Percentiles rank a stretch among this genome's conserved stretches.
These are phyloP conservation scores for Aspergillus egyptiacus DNA, from an alignment of 495 filamentous ascomycete genomes.

Conservation along the genomic window DNA sequence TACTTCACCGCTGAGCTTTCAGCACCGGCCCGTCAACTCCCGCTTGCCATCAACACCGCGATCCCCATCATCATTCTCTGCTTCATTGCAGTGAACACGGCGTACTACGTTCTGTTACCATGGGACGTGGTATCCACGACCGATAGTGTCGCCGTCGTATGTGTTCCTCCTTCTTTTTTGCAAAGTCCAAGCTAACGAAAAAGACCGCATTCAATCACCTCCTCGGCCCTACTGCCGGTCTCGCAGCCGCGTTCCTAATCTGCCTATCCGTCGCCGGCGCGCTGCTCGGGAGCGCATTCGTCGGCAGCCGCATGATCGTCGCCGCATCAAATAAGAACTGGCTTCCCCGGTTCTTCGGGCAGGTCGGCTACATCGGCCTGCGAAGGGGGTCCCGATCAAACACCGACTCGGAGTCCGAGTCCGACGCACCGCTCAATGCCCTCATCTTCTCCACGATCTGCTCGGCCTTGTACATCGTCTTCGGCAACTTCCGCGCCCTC, in stretches of 20 bases:
- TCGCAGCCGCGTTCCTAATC: constrained; percentile 13
- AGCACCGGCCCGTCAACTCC: constrained; percentile 17
- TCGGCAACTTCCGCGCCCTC: constrained; percentile 19
- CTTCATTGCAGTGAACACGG: constrained; percentile 17
- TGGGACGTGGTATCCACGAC: constrained; percentile 18
- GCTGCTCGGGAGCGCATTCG: constrained; percentile 18
- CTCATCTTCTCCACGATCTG: constrained; percentile 16
- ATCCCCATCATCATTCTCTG: constrained; percentile 17
- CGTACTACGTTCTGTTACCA: constrained; percentile 19
- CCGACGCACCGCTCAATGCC: constrained; percentile 19
- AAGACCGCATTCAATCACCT: constrained; percentile 19
- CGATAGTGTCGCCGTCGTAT: constrained; percentile 20
- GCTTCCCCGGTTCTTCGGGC: constrained; percentile 15
- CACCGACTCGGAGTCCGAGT: neutral
- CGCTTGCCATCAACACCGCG: constrained; percentile 19
- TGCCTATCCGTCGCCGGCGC: constrained; percentile 20
- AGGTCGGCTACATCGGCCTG: constrained; percentile 10
- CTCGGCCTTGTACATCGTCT: constrained; percentile 14
- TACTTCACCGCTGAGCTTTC: constrained; percentile 19
- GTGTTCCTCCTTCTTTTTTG: neutral
- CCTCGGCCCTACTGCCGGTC: constrained; percentile 11
- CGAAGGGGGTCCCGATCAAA: neutral
- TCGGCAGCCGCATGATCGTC: constrained; percentile 19
- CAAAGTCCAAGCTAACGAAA: neutral
- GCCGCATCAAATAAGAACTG: constrained; percentile 19